Evolutionary conservation across 495 filamentous ascomycete species (phyloP), one percentile per base, ranked within the genome.

Genomic region (Cercophora samala): DNA sequence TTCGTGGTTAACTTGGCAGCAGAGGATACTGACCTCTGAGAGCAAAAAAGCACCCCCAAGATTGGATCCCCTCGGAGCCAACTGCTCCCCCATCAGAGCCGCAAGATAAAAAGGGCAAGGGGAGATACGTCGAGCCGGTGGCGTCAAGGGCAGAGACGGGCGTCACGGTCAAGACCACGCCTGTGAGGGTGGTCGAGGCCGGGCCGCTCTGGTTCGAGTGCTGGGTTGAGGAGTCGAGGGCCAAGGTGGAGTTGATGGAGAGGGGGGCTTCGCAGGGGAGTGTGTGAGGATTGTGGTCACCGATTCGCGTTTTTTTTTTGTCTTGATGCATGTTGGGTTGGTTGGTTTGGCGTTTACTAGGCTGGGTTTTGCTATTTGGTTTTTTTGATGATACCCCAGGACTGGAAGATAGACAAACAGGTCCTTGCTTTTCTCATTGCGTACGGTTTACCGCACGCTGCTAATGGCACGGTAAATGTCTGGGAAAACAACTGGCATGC

Each of bases 121-220:
- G 37, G 37, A 13, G 37, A 1, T 1, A 13, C 68, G 83, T 5
- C 81, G 82, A 65, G 76, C 80, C 0, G 73, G 73, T n/a, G 21
- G 19, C 19, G 26, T 75, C 77, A 24, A 77, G 77, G 13, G 72
- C 75, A 51, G 81, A 82, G 61, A 65, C 83, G n/a, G 77, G 77
- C 5, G 84, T 83, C 4, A 71, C 37, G 11, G 9, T 73, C 8
- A 82, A 72, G 65, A 85, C 82, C 0, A 83, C 76, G 23, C 83
- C 89, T 5, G 76, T 91, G 8, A 79, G 89, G 53, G 73, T 82
- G 4, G 86, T 90, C 0, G 82, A 86, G 69, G 87, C 87, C 1
- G 88, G 87, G 0, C 85, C 86, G n/a, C 76, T 90, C 64, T 80
- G 85, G 54, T 85, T 90, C 63, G 89, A 91, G 77, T 85, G 84